phyloP scores from a whole-genome alignment of 1,139 yeast species.

The Protomyces lactucae-debilis region DNA sequence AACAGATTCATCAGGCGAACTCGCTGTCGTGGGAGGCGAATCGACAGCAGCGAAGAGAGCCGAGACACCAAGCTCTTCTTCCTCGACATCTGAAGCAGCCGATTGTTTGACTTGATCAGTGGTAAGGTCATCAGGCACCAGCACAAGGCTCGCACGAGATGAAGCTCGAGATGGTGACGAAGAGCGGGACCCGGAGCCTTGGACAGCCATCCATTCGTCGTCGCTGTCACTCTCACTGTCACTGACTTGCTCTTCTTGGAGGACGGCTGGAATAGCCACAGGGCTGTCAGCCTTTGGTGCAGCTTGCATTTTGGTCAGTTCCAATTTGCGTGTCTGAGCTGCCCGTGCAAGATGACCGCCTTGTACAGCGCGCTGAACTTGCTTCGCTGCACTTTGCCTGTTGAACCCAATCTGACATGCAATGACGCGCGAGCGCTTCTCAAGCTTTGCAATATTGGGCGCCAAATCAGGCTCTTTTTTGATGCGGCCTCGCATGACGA shows the following conservation, averaged over 20 bases:
- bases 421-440: constrained; percentile 18
- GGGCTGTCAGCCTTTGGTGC: not conserved
- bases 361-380: constrained; percentile 6
- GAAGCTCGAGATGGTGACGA: not conserved
- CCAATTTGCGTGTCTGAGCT: not conserved
- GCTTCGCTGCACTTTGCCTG: not conserved
- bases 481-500: constrained; percentile 1
- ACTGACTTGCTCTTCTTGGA: not conserved
- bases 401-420: constrained; percentile 5
- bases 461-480: not conserved
- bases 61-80: not conserved
- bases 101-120: not conserved
- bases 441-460: not conserved
- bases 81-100: not conserved
- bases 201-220: not conserved
- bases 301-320: not conserved
- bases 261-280: not conserved
- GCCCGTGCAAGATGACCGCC: constrained; percentile 10
- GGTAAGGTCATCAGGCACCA: not conserved
- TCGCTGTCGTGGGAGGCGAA: not conserved
- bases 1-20: not conserved
- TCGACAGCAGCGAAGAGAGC: not conserved
- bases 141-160: not conserved
- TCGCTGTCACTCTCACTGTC: not conserved
- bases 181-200: not conserved